A percentile compares a stretch with the other conserved stretches of the same genome.
These are phyloP conservation scores for Cyberlindnera lachancei DNA, from an alignment of 805 yeast species.

Conservation along the genomic window DNA sequence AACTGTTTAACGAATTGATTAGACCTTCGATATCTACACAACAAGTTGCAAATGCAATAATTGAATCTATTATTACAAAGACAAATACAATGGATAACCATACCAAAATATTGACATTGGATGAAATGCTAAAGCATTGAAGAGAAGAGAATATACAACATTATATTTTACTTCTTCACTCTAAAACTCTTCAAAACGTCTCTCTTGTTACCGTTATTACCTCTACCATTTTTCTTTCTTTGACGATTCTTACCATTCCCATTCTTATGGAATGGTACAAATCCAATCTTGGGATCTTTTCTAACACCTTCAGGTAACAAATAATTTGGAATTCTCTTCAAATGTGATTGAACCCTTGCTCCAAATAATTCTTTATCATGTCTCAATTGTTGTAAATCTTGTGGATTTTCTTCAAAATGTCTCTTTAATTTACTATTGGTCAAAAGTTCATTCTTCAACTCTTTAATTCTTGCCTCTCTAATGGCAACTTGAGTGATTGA, in stretches of 20 bases:
- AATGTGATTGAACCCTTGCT: constrained; percentile 71
- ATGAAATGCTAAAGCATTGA: constrained; percentile 30
- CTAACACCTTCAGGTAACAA: constrained; percentile 76
- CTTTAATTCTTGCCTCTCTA: constrained; percentile 89
- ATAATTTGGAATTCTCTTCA: constrained; percentile 90
- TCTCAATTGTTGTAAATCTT: constrained; percentile 78
- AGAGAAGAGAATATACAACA: constrained; percentile 1
- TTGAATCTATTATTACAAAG: constrained; percentile 50
- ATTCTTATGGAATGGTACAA: constrained; percentile 62
- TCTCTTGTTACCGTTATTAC: constrained; percentile 36
- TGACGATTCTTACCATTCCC: constrained; percentile 36
- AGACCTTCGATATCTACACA: constrained; percentile 65
- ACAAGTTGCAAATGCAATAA: constrained; percentile 52
- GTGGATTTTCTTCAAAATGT: constrained; percentile 96
- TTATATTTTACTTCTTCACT: constrained; percentile 14
- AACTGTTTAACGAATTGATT: constrained; percentile 36
- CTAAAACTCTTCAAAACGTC: constrained; percentile 62
- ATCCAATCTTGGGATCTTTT: constrained; percentile 49
- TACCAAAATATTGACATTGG: constrained; percentile 53
- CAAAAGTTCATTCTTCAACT: constrained; percentile 77
- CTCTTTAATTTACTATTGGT: constrained; percentile 86
- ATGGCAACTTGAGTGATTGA: constrained; percentile 85
- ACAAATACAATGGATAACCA: constrained; percentile 39
- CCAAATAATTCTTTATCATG: constrained; percentile 89
- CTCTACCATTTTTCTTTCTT: constrained; percentile 29